Percentiles rank a stretch among this genome's conserved stretches.
Conservation (phyloP, 225 moss, liverwort and hornwort species). For the Asterella californica region DNA sequence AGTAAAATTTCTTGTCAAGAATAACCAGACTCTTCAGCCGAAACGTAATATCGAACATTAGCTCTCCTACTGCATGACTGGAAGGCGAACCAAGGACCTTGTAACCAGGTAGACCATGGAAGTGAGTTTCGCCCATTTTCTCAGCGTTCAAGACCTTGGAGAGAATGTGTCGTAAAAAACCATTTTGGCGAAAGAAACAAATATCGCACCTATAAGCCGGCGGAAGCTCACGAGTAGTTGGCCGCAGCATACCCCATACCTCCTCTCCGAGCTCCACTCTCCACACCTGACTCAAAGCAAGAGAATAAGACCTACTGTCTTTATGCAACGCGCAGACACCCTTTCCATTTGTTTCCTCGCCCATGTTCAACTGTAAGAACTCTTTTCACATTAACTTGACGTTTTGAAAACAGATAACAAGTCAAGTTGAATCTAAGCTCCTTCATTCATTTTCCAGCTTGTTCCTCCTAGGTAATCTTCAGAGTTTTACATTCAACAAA, state of each 20-base stretch:
- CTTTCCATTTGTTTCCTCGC: not conserved
- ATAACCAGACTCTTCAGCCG: not conserved
- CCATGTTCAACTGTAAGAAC: not conserved
- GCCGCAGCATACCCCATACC: conserved; percentile 65
- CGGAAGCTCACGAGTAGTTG: conserved; percentile 62
- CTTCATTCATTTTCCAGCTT: not conserved
- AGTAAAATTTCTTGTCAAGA: not conserved
- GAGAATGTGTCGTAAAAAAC: not conserved
- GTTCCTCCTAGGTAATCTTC: not conserved
- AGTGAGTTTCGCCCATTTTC: not conserved
- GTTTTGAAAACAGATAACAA: not conserved
- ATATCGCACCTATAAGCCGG: conserved; percentile 46
- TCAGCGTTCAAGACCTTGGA: not conserved
- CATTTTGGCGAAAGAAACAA: not conserved
- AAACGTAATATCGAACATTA: not conserved
- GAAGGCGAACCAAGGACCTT: not conserved
- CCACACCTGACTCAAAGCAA: conserved; percentile 48
- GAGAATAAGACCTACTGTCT: not conserved
- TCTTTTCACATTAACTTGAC: not conserved
- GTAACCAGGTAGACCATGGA: not conserved
- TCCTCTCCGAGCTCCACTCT: conserved; percentile 46
- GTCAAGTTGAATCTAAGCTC: not conserved
- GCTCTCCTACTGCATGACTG: not conserved
- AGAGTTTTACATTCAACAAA: not conserved
- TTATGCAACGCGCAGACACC: not conserved